A percentile compares a stretch with the other conserved stretches of the same genome.
Conservation (phyloP, 257 asterid genomes). For the Fraxinus americana region DNA sequence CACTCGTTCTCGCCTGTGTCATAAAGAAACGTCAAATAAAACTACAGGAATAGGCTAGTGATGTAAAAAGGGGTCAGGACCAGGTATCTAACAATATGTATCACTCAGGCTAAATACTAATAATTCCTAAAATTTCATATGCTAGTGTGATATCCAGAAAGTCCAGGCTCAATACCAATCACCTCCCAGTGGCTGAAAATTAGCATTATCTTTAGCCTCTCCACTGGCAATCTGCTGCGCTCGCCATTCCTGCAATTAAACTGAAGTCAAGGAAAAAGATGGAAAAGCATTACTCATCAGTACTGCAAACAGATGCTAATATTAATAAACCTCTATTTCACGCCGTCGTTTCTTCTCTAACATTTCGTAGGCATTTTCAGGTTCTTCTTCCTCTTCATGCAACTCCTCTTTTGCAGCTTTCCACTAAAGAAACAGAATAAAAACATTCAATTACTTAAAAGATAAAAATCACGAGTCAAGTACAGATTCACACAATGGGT, state of each 20-base stretch:
- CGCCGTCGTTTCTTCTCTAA: conserved; percentile 82
- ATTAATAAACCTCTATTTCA: conserved; percentile 78
- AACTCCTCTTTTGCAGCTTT: conserved; percentile 98
- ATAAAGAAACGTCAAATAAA: conserved; percentile 24
- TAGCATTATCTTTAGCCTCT: conserved; percentile 88
- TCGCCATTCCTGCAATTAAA: conserved; percentile 77
- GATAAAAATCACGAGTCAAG: not conserved
- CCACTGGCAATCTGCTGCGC: conserved; percentile 89
- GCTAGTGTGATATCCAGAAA: conserved; percentile 17
- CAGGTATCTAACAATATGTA: not conserved
- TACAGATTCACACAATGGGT: not conserved
- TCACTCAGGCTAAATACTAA: not conserved
- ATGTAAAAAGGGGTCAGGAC: conserved; percentile 1
- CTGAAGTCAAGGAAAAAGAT: conserved; percentile 7
- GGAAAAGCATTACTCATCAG: not conserved
- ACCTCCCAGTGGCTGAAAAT: conserved; percentile 97
- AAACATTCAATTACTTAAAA: not conserved
- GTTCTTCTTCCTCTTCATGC: conserved; percentile 84
- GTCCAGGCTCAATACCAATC: conserved; percentile 69
- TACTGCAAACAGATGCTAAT: not conserved
- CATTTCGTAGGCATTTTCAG: conserved; percentile 67
- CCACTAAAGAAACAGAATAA: conserved; percentile 58
- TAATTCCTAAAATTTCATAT: not conserved
- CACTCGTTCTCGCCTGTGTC: conserved; percentile 92
- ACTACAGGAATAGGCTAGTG: not conserved